phyloP scores from a whole-genome alignment of 768 basidiomycete species.

The Termitomyces sp. region DNA sequence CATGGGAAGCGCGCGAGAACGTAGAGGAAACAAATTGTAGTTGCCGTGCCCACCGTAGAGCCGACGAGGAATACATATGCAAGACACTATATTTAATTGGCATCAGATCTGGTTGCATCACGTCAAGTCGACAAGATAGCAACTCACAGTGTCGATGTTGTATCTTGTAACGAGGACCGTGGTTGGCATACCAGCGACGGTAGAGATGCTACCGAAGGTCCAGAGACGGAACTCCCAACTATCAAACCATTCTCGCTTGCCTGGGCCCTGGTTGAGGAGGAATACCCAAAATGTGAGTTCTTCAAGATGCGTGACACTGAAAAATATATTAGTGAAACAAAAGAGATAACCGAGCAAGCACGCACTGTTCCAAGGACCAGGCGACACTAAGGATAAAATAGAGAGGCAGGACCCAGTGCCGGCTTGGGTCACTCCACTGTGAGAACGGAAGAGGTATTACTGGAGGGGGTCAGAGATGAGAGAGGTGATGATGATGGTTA shows the following conservation, averaged over 20 bases:
- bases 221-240: conserved; percentile 77
- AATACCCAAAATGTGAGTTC: conserved; percentile 85
- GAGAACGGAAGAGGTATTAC: conserved; percentile 56
- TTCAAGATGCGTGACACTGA: conserved; percentile 79
- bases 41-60: conserved; percentile 58
- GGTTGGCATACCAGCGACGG: conserved; percentile 70
- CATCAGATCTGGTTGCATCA: not conserved
- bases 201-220: conserved; percentile 62
- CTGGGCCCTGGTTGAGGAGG: conserved; percentile 72
- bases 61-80: conserved; percentile 79
- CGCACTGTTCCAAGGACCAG: conserved; percentile 80
- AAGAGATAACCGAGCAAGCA: conserved; percentile 2
- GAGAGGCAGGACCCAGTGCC: conserved; percentile 61
- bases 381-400: conserved; percentile 67
- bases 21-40: conserved; percentile 68
- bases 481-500: not conserved
- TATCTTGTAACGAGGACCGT: conserved; percentile 58
- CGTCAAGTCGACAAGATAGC: not conserved
- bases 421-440: conserved; percentile 43
- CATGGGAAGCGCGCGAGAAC: conserved; percentile 67
- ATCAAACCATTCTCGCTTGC: conserved; percentile 71
- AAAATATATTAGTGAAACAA: conserved; percentile 1
- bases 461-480: conserved; percentile 19
- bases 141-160: conserved; percentile 53
- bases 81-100: conserved; percentile 44